These are phyloP conservation scores for Penicillium sp. DNA, from an alignment of 2,329 filamentous ascomycete species.

Conservation along the genomic window DNA sequence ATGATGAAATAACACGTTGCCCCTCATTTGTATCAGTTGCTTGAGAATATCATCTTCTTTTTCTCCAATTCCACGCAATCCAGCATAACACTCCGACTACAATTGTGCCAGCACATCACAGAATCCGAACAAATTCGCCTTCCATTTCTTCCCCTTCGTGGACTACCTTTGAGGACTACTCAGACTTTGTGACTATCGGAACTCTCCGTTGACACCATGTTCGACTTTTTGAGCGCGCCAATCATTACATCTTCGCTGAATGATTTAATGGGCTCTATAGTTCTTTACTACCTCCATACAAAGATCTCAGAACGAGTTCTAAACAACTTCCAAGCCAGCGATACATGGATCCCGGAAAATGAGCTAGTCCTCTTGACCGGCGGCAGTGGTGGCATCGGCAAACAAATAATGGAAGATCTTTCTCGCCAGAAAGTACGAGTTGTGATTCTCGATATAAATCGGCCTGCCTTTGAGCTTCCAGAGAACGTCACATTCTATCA, in stretches of 20 bases:
- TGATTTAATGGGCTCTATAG: background rate
- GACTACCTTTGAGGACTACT: background rate
- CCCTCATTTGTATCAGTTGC: no score
- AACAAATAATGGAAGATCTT: conserved; percentile 19
- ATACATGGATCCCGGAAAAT: conserved; percentile 8
- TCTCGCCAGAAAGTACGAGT: conserved; percentile 4
- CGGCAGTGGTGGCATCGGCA: conserved; percentile 21
- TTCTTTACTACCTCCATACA: background rate
- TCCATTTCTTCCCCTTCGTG: background rate
- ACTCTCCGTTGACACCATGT: background rate
- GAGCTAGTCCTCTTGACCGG: conserved; percentile 23
- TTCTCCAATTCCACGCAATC: no score
- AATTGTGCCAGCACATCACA: background rate
- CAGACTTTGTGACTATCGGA: background rate
- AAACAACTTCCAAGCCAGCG: background rate
- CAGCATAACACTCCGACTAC: background rate
- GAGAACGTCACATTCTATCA: conserved; percentile 22
- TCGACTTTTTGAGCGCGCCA: background rate
- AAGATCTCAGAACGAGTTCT: background rate
- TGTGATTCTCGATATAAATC: conserved; percentile 12
- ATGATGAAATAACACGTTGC: no score
- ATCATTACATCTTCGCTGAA: background rate
- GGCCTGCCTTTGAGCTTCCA: conserved; percentile 5
- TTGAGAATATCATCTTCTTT: no score
- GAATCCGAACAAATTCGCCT: no score